Base-by-base conservation (phyloP, 1,284 basidiomycete species). In the Cryptococcus sp. region DNA sequence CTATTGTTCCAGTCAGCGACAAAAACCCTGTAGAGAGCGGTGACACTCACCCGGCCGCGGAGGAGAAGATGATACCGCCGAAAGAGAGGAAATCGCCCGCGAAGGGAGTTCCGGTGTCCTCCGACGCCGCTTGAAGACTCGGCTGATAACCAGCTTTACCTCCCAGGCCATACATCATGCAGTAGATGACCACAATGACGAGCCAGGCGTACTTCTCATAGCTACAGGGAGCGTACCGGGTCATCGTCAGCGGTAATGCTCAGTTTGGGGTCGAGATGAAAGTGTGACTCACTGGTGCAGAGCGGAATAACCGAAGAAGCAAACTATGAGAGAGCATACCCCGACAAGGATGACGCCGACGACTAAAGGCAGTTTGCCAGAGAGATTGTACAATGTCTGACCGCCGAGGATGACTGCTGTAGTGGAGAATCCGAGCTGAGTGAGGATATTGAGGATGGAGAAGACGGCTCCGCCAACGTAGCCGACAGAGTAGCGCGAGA, bases 121-220 rank as follows among this genome's bases (percentile, higher is more conserved):
- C 82, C 0, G 75, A 53, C 0, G 79, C 50, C 35, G 80, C 80
- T 57, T 84, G 83, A 0, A 82, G 79, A 47, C 78, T 76, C 4
- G 83, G 71, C 38, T 85, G 79, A 55, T 81, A 83, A 1, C 84
- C 82, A 0, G 82, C 84, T 15, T 81, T 78, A 17, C 81, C 80
- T 1, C 84, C 85, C 1, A 86, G 72, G 17, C 84, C 86, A 47
- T 74, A 72, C 53, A 81, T 73, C 65, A 85, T 83, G 60, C 82
- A 76, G 80, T 85, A 85, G 66, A 85, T 81, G 68, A 85, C 75
- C 55, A 84, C 75, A 38, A 82, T 80, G 25, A 83, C 72, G 11
- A 84, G 80, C 86, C 86, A 88, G 8, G 85, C 82, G 60, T 84
- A 86, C 15, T 84, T 81, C 63, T 88, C 85, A 67, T 85, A 86